Evolutionary conservation across 2,329 filamentous ascomycete species (phyloP).

Genomic region (Sclerotinia minor): DNA sequence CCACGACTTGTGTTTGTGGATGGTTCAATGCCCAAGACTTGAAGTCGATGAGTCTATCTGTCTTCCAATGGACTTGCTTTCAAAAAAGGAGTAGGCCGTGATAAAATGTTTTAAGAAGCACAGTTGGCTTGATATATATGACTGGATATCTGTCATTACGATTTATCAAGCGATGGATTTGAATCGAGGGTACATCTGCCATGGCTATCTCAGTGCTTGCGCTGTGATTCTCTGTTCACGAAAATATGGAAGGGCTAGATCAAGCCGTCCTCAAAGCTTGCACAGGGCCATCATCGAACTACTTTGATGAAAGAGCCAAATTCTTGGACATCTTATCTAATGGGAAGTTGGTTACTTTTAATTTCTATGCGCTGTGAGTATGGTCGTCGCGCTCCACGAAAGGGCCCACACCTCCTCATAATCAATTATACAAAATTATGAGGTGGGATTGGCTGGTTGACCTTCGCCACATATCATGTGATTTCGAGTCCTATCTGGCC

Average conservation of each 20-base stretch:
- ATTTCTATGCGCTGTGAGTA: neutral
- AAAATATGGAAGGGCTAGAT: constrained; percentile 15
- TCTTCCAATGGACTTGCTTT: constrained; percentile 18
- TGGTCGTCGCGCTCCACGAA: neutral
- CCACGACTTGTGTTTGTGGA: constrained; percentile 19
- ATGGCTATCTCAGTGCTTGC: constrained; percentile 19
- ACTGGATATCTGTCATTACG: neutral
- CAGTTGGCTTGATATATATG: constrained; percentile 2
- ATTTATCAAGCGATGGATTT: constrained; percentile 1
- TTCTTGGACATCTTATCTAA: constrained; percentile 1
- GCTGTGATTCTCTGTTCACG: constrained; percentile 15
- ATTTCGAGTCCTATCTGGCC: constrained; percentile 21
- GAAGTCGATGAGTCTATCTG: constrained; percentile 19
- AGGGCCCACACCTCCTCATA: neutral
- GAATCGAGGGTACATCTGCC: constrained; percentile 12
- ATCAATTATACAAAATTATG: neutral
- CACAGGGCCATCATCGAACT: neutral
- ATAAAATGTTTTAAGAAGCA: neutral
- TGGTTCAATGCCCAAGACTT: constrained; percentile 25
- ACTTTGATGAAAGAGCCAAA: constrained; percentile 11
- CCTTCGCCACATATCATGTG: constrained; percentile 22
- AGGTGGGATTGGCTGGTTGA: constrained; percentile 4
- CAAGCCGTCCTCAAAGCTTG: constrained; percentile 16
- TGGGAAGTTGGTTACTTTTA: neutral
- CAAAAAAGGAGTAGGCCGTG: neutral